phyloP scores from a whole-genome alignment of 2,329 filamentous ascomycete species.

The Colletotrichum truncatum region DNA sequence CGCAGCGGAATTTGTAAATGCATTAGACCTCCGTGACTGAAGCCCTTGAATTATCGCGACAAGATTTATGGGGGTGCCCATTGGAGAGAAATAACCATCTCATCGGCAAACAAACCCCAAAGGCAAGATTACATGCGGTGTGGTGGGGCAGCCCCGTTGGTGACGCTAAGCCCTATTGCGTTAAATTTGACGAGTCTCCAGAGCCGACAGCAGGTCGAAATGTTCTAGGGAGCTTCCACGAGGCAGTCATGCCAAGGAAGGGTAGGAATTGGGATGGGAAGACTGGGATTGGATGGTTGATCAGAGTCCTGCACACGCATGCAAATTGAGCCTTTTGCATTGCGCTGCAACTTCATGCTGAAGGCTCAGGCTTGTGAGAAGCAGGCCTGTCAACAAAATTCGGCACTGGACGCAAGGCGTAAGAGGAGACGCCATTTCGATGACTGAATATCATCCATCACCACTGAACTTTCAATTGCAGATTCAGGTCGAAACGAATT shows the following conservation, averaged over 20 bases:
- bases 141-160: not conserved
- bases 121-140: not conserved
- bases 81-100: not conserved
- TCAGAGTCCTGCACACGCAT: too few relatives aligned
- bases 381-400: too few relatives aligned
- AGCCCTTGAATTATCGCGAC: too few relatives aligned
- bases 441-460: too few relatives aligned
- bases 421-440: too few relatives aligned
- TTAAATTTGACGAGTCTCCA: conserved; percentile 47
- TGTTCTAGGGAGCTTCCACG: not conserved
- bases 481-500: too few relatives aligned
- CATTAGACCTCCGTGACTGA: not conserved
- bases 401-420: too few relatives aligned
- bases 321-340: too few relatives aligned
- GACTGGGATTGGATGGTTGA: not conserved
- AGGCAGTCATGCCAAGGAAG: not conserved
- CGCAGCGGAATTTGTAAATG: not conserved
- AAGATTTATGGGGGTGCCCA: too few relatives aligned
- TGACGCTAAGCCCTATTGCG: conserved; percentile 47
- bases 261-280: not conserved
- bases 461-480: not conserved
- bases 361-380: too few relatives aligned
- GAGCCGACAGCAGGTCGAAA: not conserved
- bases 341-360: too few relatives aligned
- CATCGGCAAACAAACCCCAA: not conserved